Evolutionary conservation across 169 alveolate species (phyloP).

Genomic region (Eimeria maxima): DNA sequence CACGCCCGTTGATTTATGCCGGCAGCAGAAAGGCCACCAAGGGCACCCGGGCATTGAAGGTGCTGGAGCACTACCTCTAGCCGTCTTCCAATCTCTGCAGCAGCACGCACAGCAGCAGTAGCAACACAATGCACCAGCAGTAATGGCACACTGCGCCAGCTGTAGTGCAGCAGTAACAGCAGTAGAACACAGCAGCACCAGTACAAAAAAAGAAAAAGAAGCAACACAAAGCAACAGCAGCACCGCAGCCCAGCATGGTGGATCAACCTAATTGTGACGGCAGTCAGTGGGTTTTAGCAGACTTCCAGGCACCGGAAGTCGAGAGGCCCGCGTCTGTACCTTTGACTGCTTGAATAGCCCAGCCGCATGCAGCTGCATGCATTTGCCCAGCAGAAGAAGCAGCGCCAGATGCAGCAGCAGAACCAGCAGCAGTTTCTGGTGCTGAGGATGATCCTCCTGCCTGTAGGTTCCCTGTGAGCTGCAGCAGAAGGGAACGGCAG

Average conservation of each 20-base stretch:
- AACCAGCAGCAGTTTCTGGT: not conserved
- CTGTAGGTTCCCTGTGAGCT: not conserved
- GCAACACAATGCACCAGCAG: not conserved
- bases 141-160: not conserved
- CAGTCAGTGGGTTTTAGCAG: too few relatives aligned
- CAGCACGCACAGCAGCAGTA: constrained; percentile 24
- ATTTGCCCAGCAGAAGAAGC: not conserved
- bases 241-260: not conserved
- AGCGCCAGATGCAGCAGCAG: not conserved
- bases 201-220: not conserved
- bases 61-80: not conserved
- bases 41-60: not conserved
- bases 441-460: constrained; percentile 13
- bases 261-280: not conserved
- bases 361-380: not conserved
- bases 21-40: not conserved
- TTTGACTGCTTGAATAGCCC: not conserved
- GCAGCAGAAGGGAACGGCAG: constrained; percentile 38
- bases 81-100: not conserved
- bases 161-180: not conserved
- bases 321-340: not conserved
- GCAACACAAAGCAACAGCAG: not conserved
- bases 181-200: not conserved
- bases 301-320: too few relatives aligned
- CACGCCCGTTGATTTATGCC: not conserved